Percentiles rank a stretch among this genome's conserved stretches.
Evolutionary conservation across 2,329 filamentous ascomycete genomes (phyloP).

Genomic region (Nectriaceae sp.): DNA sequence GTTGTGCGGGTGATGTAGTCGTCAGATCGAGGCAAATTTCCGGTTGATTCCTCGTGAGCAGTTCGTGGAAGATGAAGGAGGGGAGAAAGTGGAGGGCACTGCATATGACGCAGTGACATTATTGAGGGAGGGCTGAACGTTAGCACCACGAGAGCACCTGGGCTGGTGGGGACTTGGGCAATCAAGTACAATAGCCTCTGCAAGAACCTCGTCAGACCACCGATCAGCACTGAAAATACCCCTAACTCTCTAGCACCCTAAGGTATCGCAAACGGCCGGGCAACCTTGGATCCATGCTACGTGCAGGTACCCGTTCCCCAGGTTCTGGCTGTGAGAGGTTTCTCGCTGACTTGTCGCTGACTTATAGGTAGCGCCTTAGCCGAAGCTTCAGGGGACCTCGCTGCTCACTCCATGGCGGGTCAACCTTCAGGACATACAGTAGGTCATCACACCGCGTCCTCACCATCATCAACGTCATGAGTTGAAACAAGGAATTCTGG

Average conservation of each 20-base stretch:
- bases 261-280: background rate
- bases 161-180: background rate
- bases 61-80: slow-evolving; percentile 21
- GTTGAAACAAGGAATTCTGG: too few species aligned
- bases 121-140: slow-evolving; percentile 14
- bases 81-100: slow-evolving; percentile 8
- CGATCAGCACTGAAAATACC: background rate
- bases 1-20: slow-evolving; percentile 23
- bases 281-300: background rate
- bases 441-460: too few species aligned
- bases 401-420: too few species aligned
- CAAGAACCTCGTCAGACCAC: background rate
- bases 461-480: background rate
- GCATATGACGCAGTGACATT: slow-evolving; percentile 27
- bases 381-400: too few species aligned
- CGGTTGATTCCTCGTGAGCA: slow-evolving; percentile 24
- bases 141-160: background rate
- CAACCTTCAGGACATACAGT: too few species aligned
- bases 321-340: background rate
- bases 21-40: slow-evolving; percentile 17
- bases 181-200: background rate
- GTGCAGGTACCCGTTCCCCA: background rate
- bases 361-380: too few species aligned
- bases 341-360: too few species aligned
- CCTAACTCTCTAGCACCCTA: background rate